These are phyloP conservation scores for Ophioceras dolichostomum DNA, from an alignment of 2,329 filamentous ascomycete genomes.

Conservation along the genomic window DNA sequence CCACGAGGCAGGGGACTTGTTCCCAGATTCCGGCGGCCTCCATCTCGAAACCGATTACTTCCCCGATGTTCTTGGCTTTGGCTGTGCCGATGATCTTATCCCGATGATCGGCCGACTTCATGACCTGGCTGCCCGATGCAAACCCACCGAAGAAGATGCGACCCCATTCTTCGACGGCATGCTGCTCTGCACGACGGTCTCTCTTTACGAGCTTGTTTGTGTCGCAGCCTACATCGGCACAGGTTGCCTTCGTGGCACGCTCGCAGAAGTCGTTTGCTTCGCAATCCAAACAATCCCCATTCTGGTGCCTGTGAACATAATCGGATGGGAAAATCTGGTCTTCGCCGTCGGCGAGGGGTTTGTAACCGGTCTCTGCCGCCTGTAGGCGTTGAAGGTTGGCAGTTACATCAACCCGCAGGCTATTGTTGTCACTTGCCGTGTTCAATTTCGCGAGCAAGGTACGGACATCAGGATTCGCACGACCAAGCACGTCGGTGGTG, in stretches of 20 bases:
- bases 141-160: conserved; percentile 13
- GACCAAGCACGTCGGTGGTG: conserved; percentile 7
- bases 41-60: conserved; percentile 23
- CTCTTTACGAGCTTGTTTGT: conserved; percentile 5
- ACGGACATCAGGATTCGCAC: conserved; percentile 6
- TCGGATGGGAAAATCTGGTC: conserved; percentile 11
- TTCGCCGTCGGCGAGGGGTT: conserved; percentile 4
- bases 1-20: conserved; percentile 16
- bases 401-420: conserved; percentile 3
- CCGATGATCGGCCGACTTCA: conserved; percentile 19
- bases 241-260: not conserved
- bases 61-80: conserved; percentile 7
- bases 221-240: conserved; percentile 4
- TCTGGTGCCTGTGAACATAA: too few species aligned
- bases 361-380: not conserved
- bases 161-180: conserved; percentile 6
- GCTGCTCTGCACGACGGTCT: conserved; percentile 2
- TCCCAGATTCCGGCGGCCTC: conserved; percentile 23
- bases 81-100: conserved; percentile 17
- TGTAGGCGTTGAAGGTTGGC: not conserved
- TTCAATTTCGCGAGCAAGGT: conserved; percentile 6
- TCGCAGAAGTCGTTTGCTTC: too few species aligned
- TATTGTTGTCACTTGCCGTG: not conserved
- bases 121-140: conserved; percentile 22
- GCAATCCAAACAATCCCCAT: too few species aligned